These are phyloP conservation scores for Phytophthora niederhauseri DNA, from an alignment of 352 stramenopile genomes.

Conservation along the genomic window DNA sequence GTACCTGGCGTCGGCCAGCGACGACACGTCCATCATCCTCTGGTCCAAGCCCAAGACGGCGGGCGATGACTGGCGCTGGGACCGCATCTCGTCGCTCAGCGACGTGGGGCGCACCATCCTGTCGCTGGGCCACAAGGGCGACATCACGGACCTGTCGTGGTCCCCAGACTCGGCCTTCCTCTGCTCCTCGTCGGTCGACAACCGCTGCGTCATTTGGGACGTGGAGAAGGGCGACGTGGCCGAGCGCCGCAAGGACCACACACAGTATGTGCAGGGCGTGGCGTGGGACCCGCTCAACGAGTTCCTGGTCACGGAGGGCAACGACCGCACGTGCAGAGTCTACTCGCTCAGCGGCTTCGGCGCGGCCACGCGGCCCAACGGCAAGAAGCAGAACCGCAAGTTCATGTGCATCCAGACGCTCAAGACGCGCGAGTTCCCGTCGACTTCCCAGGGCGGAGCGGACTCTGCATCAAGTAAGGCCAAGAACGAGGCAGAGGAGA, in stretches of 20 bases:
- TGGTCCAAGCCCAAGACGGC: constrained; percentile 82
- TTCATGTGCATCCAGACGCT: constrained; percentile 78
- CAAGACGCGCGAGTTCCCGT: constrained; percentile 74
- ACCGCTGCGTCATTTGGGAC: constrained; percentile 92
- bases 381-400: constrained; percentile 78
- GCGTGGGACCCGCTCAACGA: constrained; percentile 95
- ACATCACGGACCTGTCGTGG: constrained; percentile 95
- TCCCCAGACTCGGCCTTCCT: constrained; percentile 92
- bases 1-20: constrained; percentile 88
- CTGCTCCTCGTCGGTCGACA: constrained; percentile 93
- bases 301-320: constrained; percentile 94
- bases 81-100: constrained; percentile 78
- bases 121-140: constrained; percentile 83
- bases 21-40: constrained; percentile 90
- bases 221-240: constrained; percentile 74
- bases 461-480: constrained; percentile 5
- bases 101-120: constrained; percentile 82
- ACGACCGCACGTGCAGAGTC: constrained; percentile 95
- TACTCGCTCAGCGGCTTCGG: constrained; percentile 86
- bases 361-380: constrained; percentile 41
- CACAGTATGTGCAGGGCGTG: constrained; percentile 97
- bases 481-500: constrained; percentile 20
- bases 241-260: constrained; percentile 93
- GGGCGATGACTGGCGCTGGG: constrained; percentile 74
- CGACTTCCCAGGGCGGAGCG: neutral